Evolutionary conservation across 768 basidiomycete species (phyloP).

Genomic region (Imleria badia): DNA sequence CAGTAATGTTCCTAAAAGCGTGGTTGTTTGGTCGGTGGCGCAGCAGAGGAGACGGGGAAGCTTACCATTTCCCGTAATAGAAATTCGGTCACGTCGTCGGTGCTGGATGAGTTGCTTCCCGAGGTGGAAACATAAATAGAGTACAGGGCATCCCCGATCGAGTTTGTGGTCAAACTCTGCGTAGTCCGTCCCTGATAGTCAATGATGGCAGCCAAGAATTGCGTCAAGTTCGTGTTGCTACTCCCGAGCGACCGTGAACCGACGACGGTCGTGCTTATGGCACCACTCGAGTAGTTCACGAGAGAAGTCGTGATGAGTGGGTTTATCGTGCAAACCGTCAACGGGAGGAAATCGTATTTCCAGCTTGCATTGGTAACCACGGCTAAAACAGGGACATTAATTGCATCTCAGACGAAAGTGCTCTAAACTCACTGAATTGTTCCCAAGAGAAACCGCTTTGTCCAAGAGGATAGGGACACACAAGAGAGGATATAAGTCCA

Average conservation of each 20-base stretch:
- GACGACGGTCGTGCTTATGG: constrained; percentile 1
- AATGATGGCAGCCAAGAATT: constrained; percentile 11
- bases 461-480: constrained; percentile 2
- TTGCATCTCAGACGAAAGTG: too few species aligned
- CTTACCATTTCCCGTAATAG: constrained; percentile 7
- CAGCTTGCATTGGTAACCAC: constrained; percentile 1
- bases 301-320: constrained; percentile 10
- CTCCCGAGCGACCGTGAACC: background rate
- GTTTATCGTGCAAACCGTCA: constrained; percentile 6
- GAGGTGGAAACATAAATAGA: constrained; percentile 5
- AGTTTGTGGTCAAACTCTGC: constrained; percentile 14
- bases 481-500: constrained; percentile 1
- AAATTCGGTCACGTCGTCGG: background rate
- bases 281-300: constrained; percentile 10
- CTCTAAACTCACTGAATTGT: background rate
- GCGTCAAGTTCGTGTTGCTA: constrained; percentile 4
- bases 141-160: constrained; percentile 20
- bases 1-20: constrained; percentile 11
- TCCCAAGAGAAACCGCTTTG: constrained; percentile 1
- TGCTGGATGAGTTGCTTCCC: background rate
- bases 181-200: constrained; percentile 6
- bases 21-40: too few species aligned
- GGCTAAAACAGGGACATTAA: background rate
- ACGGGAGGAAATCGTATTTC: constrained; percentile 17
- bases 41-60: background rate